These are phyloP conservation scores for Lavandula angustifolia DNA, from an alignment of 257 asterid species.

Conservation along the genomic window DNA sequence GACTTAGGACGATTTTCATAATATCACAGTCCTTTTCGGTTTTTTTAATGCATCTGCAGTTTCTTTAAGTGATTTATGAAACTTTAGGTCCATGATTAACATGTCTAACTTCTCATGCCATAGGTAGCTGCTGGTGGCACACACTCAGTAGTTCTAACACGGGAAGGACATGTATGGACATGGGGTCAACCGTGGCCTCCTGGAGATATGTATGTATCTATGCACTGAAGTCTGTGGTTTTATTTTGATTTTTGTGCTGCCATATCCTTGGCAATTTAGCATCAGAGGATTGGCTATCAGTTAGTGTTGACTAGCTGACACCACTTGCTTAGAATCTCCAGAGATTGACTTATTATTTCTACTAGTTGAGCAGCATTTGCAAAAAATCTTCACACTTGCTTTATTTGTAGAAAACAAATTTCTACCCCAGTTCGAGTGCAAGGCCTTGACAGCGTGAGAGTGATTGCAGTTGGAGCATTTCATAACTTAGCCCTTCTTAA, in stretches of 20 bases:
- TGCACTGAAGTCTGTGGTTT: slow-evolving; percentile 18
- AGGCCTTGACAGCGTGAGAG: slow-evolving; percentile 81
- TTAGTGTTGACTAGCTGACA: slow-evolving; percentile 4
- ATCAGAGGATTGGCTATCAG: not conserved
- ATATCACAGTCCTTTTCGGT: not conserved
- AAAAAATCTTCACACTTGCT: slow-evolving; percentile 13
- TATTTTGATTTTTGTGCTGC: not conserved
- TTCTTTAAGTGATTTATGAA: slow-evolving; percentile 1
- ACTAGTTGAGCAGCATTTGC: not conserved
- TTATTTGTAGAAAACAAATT: slow-evolving; percentile 77
- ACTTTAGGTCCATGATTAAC: slow-evolving; percentile 19
- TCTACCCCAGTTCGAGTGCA: slow-evolving; percentile 94
- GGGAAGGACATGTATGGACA: slow-evolving; percentile 97
- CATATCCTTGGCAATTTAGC: slow-evolving; percentile 3
- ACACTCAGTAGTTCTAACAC: slow-evolving; percentile 93
- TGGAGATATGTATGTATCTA: slow-evolving; percentile 81
- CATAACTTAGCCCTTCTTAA: slow-evolving; percentile 94
- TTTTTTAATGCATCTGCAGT: slow-evolving; percentile 3
- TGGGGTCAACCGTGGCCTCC: slow-evolving; percentile 99
- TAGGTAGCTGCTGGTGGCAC: slow-evolving; percentile 99
- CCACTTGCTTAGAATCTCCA: slow-evolving; percentile 18
- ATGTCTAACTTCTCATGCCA: slow-evolving; percentile 26
- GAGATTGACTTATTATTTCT: slow-evolving; percentile 20
- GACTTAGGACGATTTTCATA: slow-evolving; percentile 7
- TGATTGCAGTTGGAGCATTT: slow-evolving; percentile 94